A percentile compares a stretch with the other conserved stretches of the same genome.
Evolutionary conservation across 371 early-diverging fungal genomes (phyloP).

Genomic region (Apophysomyces variabilis): DNA sequence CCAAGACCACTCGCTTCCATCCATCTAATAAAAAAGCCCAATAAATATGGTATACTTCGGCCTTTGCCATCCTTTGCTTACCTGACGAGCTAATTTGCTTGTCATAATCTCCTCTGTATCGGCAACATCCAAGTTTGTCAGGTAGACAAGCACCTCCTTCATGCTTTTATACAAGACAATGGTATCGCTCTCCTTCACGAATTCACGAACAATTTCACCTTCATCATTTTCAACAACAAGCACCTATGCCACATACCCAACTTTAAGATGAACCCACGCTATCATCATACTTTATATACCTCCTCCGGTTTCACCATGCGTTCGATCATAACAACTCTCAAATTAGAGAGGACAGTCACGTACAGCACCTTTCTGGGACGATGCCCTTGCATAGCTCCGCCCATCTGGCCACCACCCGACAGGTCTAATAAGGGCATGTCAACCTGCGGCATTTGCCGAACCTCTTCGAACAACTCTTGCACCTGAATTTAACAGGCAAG

Average conservation of each 20-base stretch:
- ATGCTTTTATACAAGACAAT: constrained; percentile 98
- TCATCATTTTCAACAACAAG: constrained; percentile 99
- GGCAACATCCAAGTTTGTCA: constrained; percentile 93
- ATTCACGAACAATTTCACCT: constrained; percentile 99
- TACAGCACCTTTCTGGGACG: constrained; percentile 71
- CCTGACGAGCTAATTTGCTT: constrained; percentile 87
- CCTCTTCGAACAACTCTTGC: constrained; percentile 84
- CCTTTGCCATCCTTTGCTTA: constrained; percentile 20
- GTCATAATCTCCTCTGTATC: constrained; percentile 97
- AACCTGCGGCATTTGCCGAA: constrained; percentile 60
- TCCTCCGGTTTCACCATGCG: constrained; percentile 98
- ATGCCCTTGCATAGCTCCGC: constrained; percentile 18
- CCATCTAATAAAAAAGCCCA: constrained; percentile 61
- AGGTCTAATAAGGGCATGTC: constrained; percentile 52
- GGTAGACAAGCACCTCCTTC: constrained; percentile 96
- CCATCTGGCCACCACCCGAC: constrained; percentile 32
- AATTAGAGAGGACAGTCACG: constrained; percentile 75
- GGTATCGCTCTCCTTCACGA: constrained; percentile 98
- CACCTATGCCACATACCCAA: constrained; percentile 54
- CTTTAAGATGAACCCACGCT: not conserved
- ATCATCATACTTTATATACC: constrained; percentile 42
- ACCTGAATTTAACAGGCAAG: constrained; percentile 34
- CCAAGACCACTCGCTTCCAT: constrained; percentile 95
- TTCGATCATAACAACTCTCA: constrained; percentile 94
- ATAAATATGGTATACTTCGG: constrained; percentile 2